Percentiles rank a stretch among this genome's conserved stretches.
These are phyloP conservation scores for Apiotrichum sp. DNA, from an alignment of 1,284 basidiomycete species.

Conservation along the genomic window DNA sequence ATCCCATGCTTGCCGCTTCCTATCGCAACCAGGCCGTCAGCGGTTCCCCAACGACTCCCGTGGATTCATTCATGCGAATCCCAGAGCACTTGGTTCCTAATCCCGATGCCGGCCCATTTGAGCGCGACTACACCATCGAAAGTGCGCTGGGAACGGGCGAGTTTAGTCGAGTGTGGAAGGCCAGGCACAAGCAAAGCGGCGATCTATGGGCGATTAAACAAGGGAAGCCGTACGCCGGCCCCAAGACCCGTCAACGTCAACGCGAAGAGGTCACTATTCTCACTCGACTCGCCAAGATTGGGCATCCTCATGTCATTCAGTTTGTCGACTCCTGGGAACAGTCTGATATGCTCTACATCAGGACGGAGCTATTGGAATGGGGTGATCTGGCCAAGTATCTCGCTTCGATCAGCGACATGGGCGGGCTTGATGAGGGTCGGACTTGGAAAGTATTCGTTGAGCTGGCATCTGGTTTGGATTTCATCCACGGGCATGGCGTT, in stretches of 20 bases:
- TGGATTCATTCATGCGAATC: neutral
- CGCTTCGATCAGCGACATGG: constrained; percentile 77
- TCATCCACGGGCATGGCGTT: constrained; percentile 79
- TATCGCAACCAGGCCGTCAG: constrained; percentile 18
- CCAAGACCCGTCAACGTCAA: constrained; percentile 68
- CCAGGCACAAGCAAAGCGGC: constrained; percentile 59
- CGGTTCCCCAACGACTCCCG: neutral
- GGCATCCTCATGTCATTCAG: constrained; percentile 71
- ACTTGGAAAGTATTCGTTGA: constrained; percentile 95
- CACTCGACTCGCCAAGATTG: constrained; percentile 58
- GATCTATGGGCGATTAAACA: constrained; percentile 84
- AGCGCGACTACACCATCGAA: constrained; percentile 61
- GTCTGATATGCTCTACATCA: constrained; percentile 75
- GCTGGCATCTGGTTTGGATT: constrained; percentile 67
- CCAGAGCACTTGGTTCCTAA: constrained; percentile 5
- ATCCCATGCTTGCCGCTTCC: constrained; percentile 41
- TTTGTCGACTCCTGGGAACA: constrained; percentile 97
- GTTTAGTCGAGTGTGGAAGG: constrained; percentile 91
- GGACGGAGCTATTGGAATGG: constrained; percentile 84
- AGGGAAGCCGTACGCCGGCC: constrained; percentile 83
- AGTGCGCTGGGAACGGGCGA: constrained; percentile 82
- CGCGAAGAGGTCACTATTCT: constrained; percentile 91
- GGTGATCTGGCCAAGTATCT: constrained; percentile 88
- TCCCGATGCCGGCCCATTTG: constrained; percentile 23
- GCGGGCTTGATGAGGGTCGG: constrained; percentile 78